Evolutionary conservation across 2,329 filamentous ascomycete species (phyloP).

Genomic region (Didymellaceae sp.): DNA sequence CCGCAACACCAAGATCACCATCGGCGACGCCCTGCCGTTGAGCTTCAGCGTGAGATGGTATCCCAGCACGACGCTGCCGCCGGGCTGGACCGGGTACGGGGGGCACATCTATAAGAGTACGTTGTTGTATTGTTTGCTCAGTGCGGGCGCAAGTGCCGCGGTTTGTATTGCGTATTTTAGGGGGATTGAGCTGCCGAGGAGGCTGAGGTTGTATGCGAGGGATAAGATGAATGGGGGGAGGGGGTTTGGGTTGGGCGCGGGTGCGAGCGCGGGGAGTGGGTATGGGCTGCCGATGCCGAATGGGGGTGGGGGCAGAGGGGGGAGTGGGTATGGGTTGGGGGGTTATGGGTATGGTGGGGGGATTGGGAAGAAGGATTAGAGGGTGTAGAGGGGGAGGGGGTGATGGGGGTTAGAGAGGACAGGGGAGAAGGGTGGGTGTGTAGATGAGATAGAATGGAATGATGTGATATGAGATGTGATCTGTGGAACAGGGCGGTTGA

Average conservation of each 20-base stretch:
- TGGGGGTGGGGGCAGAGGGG: slow-evolving; percentile 37
- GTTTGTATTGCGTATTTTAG: slow-evolving; percentile 62
- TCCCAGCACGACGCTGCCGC: slow-evolving; percentile 72
- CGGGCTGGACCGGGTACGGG: slow-evolving; percentile 59
- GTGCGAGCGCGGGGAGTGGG: slow-evolving; percentile 32
- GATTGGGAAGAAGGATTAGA: slow-evolving; percentile 53
- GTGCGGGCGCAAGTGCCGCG: slow-evolving; percentile 55
- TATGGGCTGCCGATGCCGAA: slow-evolving; percentile 44
- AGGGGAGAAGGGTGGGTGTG: neutral
- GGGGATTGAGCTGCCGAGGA: slow-evolving; percentile 58
- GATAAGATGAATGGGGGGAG: slow-evolving; percentile 54
- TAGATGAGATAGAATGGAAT: neutral
- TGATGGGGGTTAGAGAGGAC: no score
- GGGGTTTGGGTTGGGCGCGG: slow-evolving; percentile 46
- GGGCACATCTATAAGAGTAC: slow-evolving; percentile 59
- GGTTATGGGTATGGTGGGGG: slow-evolving; percentile 53
- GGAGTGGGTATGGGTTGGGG: slow-evolving; percentile 48
- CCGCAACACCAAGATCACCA: slow-evolving; percentile 71
- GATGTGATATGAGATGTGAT: neutral
- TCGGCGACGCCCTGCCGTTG: slow-evolving; percentile 83
- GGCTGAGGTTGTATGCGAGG: slow-evolving; percentile 63
- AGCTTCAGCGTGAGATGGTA: slow-evolving; percentile 88
- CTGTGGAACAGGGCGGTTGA: no score
- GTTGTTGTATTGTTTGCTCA: slow-evolving; percentile 57
- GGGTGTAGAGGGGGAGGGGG: neutral